Evolutionary conservation across 2,329 filamentous ascomycete genomes (phyloP), one percentile per base, ranked within the genome.

Genomic region (Fusarium buxicola): DNA sequence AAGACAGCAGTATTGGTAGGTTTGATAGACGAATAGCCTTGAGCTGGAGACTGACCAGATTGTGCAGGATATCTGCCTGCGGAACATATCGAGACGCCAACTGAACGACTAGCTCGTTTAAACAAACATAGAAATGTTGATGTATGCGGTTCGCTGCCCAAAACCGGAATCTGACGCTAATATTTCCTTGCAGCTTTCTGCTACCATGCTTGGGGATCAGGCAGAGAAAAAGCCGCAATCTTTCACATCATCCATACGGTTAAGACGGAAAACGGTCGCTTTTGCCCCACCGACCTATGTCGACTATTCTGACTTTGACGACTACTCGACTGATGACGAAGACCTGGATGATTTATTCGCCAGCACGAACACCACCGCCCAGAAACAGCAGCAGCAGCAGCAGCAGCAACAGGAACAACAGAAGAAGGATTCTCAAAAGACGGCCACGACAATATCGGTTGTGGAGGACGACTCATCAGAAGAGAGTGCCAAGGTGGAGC

Each of bases 121-220:
- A 99, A 99, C 78, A 99, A 99, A 78, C 95, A 99, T 78, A 88
- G 95, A 73, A 99, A 99, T 73, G 94, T 98, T 70, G 95, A 99
- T 80, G 93, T 96, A 86, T 65, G 92, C 74, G 43, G 46, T 32
- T 27, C 27, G 43, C 24, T 5, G 5, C 4, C 18, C 3, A 6
- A 25, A 4, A 15, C 8, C 10, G 13, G 15, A 25, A 38, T 13
- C 12, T 7, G 2, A 12, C 25, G 49, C 50, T 70, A 24, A 71
- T 43, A 55, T 62, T 49, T 15, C 3, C 54, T 21, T 24, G 44
- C 74, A 88, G 84, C 76, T 89, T 27, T 87, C 86, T 25, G 84
- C 85, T 8, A 81, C 85, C 8, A 89, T 89, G 86, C 79, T 89
- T 38, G 83, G 84, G 34, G 86, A 89, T 60, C 82, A 85, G 52